Percentiles rank a stretch among this genome's conserved stretches.
These are phyloP conservation scores for Heimioporus sp. DNA, from an alignment of 768 basidiomycete genomes.

Conservation along the genomic window DNA sequence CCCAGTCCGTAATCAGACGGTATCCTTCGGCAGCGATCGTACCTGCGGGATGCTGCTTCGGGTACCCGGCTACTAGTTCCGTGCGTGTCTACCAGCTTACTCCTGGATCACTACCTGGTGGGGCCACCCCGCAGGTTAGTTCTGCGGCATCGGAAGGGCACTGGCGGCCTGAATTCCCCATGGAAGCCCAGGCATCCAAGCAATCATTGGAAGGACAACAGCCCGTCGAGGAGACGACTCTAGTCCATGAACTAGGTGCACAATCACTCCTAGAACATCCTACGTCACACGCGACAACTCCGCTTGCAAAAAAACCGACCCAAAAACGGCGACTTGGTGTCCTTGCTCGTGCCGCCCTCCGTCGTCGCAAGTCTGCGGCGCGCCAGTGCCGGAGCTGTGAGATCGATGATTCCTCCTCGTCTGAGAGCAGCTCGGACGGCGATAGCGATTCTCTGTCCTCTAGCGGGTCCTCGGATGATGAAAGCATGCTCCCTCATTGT, in stretches of 20 bases:
- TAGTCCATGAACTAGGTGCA: background rate
- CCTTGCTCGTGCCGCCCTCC: constrained; percentile 21
- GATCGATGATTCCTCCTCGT: constrained; percentile 7
- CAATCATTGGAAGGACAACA: background rate
- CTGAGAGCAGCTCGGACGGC: constrained; percentile 14
- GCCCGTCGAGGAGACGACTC: background rate
- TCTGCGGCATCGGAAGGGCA: background rate
- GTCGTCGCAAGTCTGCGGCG: constrained; percentile 11
- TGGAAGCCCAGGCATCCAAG: background rate
- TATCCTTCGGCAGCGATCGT: constrained; percentile 11
- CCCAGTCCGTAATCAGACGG: constrained; percentile 26
- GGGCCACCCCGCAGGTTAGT: constrained; percentile 2
- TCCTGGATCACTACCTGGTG: background rate
- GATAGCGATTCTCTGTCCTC: constrained; percentile 22
- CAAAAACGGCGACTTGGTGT: constrained; percentile 12
- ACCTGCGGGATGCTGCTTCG: constrained; percentile 1
- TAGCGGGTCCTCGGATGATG: constrained; percentile 18
- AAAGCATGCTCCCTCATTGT: constrained; percentile 16
- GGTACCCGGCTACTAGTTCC: background rate
- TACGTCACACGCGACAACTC: background rate
- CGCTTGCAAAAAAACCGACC: background rate
- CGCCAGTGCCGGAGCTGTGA: background rate
- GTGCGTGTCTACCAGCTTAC: background rate
- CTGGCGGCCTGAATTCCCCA: constrained; percentile 2
- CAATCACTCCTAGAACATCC: background rate